These are phyloP conservation scores for Debaryomyces castellii DNA, from an alignment of 805 yeast species.

Conservation along the genomic window DNA sequence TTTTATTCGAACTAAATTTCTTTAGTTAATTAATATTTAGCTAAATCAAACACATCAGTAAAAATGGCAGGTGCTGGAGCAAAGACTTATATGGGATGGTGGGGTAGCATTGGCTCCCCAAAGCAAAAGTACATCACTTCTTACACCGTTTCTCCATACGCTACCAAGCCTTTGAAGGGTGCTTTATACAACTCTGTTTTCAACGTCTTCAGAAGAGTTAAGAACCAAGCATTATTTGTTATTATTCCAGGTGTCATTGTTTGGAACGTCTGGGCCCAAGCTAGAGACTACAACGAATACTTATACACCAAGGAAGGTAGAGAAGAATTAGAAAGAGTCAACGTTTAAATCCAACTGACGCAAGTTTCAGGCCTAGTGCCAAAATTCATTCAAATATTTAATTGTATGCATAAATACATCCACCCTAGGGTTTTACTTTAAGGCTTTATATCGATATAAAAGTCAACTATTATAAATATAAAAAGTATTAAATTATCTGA, in stretches of 20 bases:
- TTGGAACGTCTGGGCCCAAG: conserved; percentile 84
- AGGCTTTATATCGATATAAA: neutral
- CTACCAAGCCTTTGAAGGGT: conserved; percentile 90
- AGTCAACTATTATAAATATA: neutral
- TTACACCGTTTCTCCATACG: conserved; percentile 90
- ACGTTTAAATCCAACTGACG: conserved; percentile 21
- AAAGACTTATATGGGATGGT: conserved; percentile 91
- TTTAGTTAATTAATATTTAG: neutral
- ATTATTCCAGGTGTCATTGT: conserved; percentile 75
- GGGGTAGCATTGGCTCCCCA: conserved; percentile 91
- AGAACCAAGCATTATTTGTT: conserved; percentile 77
- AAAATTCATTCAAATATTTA: neutral
- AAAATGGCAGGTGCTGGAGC: conserved; percentile 45
- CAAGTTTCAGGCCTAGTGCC: neutral
- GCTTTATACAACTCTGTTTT: conserved; percentile 80
- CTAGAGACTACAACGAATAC: conserved; percentile 88
- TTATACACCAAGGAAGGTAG: conserved; percentile 97
- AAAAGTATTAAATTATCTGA: neutral
- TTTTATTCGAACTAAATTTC: neutral
- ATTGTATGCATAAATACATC: neutral
- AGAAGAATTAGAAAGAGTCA: conserved; percentile 80
- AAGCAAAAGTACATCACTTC: conserved; percentile 82
- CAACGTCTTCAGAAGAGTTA: conserved; percentile 93
- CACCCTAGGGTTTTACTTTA: neutral
- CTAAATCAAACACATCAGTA: neutral